Evolutionary conservation across 192 early-diverging fungal species (phyloP).

Genomic region (Backusella mclennaniae): DNA sequence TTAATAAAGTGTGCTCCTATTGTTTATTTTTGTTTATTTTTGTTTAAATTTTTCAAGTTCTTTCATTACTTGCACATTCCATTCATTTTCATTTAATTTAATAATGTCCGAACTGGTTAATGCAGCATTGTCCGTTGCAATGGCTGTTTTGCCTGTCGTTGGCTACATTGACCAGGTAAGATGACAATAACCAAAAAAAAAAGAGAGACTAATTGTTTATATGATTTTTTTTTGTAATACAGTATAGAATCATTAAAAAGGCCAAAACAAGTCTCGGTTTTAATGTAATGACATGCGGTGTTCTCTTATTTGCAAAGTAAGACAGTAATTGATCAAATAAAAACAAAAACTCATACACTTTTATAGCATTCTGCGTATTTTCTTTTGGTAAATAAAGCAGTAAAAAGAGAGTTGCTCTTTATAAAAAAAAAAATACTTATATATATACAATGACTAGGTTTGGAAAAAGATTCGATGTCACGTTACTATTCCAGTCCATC

Average conservation of each 20-base stretch:
- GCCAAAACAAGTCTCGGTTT: slow-evolving; percentile 53
- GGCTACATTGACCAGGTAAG: slow-evolving; percentile 55
- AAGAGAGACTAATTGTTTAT: neutral
- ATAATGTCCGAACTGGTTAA: neutral
- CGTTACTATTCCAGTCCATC: slow-evolving; percentile 54
- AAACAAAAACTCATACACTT: neutral
- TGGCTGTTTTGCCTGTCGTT: slow-evolving; percentile 55
- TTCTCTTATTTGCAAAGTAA: slow-evolving; percentile 54
- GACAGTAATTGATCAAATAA: neutral
- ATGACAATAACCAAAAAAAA: neutral
- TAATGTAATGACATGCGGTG: slow-evolving; percentile 52
- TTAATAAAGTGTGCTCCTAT: neutral
- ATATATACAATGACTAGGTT: slow-evolving; percentile 24
- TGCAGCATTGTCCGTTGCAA: slow-evolving; percentile 38
- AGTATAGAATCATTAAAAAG: slow-evolving; percentile 47
- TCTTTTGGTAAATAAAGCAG: slow-evolving; percentile 37
- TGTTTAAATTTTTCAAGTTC: neutral
- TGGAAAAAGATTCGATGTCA: slow-evolving; percentile 46
- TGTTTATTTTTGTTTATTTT: neutral
- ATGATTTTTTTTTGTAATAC: neutral
- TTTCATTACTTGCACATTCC: neutral
- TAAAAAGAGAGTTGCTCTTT: neutral
- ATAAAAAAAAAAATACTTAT: neutral
- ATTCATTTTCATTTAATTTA: neutral
- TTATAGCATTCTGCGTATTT: slow-evolving; percentile 41